Evolutionary conservation across 495 filamentous ascomycete genomes (phyloP).

Genomic region (Thermochaetoides thermophila): DNA sequence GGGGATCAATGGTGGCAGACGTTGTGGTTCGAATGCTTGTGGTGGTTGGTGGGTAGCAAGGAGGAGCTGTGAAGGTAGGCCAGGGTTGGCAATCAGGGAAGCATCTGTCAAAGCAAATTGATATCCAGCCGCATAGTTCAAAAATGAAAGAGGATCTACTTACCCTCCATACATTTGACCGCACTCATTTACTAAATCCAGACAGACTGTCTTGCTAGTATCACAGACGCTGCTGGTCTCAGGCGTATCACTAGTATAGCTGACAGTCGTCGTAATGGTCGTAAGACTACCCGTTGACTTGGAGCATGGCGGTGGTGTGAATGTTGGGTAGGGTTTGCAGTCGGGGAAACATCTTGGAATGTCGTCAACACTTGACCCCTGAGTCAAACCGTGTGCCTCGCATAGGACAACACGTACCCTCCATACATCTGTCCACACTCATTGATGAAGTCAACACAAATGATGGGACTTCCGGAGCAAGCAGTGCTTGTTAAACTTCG

Average conservation of each 20-base stretch:
- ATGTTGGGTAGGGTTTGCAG: conserved; percentile 11
- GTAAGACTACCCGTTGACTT: too few species aligned
- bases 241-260: too few species aligned
- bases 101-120: conserved; percentile 5
- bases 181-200: conserved; percentile 10
- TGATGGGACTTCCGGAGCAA: too few species aligned
- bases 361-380: background rate
- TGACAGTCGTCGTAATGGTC: too few species aligned
- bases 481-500: too few species aligned
- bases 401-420: conserved; percentile 5
- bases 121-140: background rate
- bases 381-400: background rate
- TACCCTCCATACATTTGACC: conserved; percentile 15
- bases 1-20: too few species aligned
- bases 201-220: conserved; percentile 7
- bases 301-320: background rate
- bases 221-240: too few species aligned
- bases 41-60: background rate
- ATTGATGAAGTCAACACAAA: conserved; percentile 11
- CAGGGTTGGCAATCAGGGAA: conserved; percentile 14
- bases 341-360: conserved; percentile 11
- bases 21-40: too few species aligned
- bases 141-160: background rate
- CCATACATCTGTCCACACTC: conserved; percentile 14
- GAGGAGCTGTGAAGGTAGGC: conserved; percentile 3